Evolutionary conservation across 2,329 filamentous ascomycete genomes (phyloP), one percentile per base, ranked within the genome.

Genomic region (Aspergillus piperis): DNA sequence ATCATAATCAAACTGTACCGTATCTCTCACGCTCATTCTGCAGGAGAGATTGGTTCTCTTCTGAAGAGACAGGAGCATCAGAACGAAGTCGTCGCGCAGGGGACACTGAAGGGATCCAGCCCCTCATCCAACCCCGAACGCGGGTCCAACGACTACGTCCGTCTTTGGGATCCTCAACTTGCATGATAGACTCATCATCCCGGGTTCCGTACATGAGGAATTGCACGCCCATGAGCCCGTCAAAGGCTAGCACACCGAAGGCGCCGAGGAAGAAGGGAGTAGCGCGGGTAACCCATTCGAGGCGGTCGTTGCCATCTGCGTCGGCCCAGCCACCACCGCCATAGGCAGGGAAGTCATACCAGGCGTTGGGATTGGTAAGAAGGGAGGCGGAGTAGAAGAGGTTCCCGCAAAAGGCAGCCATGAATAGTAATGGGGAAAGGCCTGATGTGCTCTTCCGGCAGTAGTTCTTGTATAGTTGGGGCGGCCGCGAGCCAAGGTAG

Each of bases 391-490:
- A 87, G 76, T 90, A 90, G 77, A 88, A 89, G 44, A 88, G 75
- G 68, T 90, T 90, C 2, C 87, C 87, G 67, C 83, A 84, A 71
- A 90, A 90, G 3, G 87, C 87, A 5, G 87, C 87, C 41, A 84
- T 77, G 75, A 90, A 90, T 52, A 90, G 81, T 0, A 84, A 75
- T 0, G 86, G 86, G 0, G 82, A 86, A 8, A 90, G 82, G 3
- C 87, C 87, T 1, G 86, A 80, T 10, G 87, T 89, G 47, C 85
- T 88, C 68, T 84, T 84, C 52, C 86, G 84, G 54, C 77, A 68
- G 70, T 85, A 84, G 74, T 90, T 90, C 68, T 88, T 87, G 77
- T 86, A 84, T 39, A 90, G 81, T 69, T 90, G 87, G 0, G 87
- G 87, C 57, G 88, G 73, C 23, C 85, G 83, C 30, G 85, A 87